These are phyloP conservation scores for Nigrograna mackinnonii DNA, from an alignment of 2,329 filamentous ascomycete genomes.

Conservation along the genomic window DNA sequence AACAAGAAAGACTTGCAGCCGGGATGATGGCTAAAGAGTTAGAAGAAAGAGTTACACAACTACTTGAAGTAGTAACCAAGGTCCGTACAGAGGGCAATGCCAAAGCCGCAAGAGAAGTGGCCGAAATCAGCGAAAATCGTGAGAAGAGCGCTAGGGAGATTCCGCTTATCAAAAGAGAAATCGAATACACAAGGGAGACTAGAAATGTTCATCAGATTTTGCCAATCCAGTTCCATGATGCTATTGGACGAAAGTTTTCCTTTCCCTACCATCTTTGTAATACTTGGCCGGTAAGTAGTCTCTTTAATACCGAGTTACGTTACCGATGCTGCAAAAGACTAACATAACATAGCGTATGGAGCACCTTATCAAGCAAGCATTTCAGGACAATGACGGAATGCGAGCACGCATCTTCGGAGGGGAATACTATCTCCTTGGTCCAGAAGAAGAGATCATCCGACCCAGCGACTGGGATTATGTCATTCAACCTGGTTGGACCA, in stretches of 20 bases:
- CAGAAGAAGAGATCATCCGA: constrained; percentile 53
- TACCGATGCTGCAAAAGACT: constrained; percentile 61
- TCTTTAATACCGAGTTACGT: neutral
- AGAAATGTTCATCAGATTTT: too few species aligned
- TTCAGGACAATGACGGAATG: constrained; percentile 51
- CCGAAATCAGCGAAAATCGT: too few species aligned
- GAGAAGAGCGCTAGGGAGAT: too few species aligned
- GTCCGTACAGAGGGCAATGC: too few species aligned
- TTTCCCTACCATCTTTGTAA: neutral
- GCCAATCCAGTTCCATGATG: neutral
- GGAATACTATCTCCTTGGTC: constrained; percentile 52
- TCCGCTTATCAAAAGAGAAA: too few species aligned
- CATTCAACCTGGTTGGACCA: constrained; percentile 52
- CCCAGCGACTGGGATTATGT: constrained; percentile 54
- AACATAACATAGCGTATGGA: constrained; percentile 59
- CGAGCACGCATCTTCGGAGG: constrained; percentile 50
- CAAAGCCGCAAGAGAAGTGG: too few species aligned
- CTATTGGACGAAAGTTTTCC: constrained; percentile 4
- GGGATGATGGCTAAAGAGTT: too few species aligned
- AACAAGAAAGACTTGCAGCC: too few species aligned
- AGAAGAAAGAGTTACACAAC: too few species aligned
- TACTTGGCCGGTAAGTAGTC: neutral
- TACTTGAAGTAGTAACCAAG: too few species aligned
- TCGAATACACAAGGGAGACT: too few species aligned
- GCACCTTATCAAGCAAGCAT: constrained; percentile 53